Percentiles rank a stretch among this genome's conserved stretches.
Evolutionary conservation across 192 early-diverging fungal species (phyloP).

Genomic region (Phycomyces blakesleeanus): DNA sequence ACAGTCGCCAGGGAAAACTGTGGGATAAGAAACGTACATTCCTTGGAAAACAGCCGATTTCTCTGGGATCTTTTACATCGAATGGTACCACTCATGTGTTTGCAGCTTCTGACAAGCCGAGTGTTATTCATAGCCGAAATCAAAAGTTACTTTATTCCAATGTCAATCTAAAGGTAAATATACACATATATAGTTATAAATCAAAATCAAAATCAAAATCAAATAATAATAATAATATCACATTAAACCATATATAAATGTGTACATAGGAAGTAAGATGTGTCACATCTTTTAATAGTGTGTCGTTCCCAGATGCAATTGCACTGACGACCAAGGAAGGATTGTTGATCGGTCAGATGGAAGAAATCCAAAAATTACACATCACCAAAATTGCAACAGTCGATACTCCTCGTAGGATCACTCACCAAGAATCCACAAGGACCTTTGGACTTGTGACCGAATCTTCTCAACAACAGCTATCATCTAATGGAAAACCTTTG

Average conservation of each 20-base stretch:
- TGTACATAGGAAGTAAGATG: slow-evolving; percentile 52
- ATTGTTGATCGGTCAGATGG: slow-evolving; percentile 74
- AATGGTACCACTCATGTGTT: slow-evolving; percentile 65
- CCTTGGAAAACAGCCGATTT: slow-evolving; percentile 77
- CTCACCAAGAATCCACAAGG: slow-evolving; percentile 48
- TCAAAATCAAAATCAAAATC: neutral
- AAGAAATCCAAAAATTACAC: slow-evolving; percentile 88
- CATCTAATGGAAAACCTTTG: neutral
- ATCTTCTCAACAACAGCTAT: neutral
- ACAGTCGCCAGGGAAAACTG: slow-evolving; percentile 34
- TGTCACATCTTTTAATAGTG: slow-evolving; percentile 61
- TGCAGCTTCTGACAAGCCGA: slow-evolving; percentile 81
- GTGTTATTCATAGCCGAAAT: slow-evolving; percentile 70
- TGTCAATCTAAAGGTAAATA: slow-evolving; percentile 84
- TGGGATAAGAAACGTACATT: slow-evolving; percentile 58
- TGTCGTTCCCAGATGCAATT: slow-evolving; percentile 51
- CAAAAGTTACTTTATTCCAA: slow-evolving; percentile 82
- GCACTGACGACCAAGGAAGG: slow-evolving; percentile 63
- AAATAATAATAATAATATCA: too few relatives aligned
- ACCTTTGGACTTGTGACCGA: slow-evolving; percentile 71
- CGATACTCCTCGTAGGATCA: slow-evolving; percentile 71
- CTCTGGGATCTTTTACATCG: slow-evolving; percentile 55
- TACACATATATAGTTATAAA: too few relatives aligned
- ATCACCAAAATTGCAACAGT: slow-evolving; percentile 67
- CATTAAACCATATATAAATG: too few relatives aligned